phyloP scores from a whole-genome alignment of 2,329 filamentous ascomycete genomes.

The Cladosporium phlei region DNA sequence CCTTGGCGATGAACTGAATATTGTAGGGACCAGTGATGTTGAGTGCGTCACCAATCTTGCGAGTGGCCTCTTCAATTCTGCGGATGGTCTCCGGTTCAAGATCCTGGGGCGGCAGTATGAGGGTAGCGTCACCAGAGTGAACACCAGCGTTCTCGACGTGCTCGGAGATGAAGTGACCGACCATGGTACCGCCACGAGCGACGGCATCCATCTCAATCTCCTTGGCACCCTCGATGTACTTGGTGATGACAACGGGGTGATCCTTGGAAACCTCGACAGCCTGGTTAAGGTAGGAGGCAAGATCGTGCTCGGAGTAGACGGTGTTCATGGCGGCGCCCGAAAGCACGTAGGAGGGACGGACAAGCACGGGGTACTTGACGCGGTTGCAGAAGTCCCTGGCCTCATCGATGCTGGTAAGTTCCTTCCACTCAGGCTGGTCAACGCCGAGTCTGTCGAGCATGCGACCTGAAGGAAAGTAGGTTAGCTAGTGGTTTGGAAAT shows the following conservation, averaged over 20 bases:
- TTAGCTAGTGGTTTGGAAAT: no score
- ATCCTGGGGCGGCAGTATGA: slow-evolving; percentile 93
- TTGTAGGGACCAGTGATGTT: slow-evolving; percentile 97
- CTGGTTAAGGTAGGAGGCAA: slow-evolving; percentile 83
- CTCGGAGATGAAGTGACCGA: slow-evolving; percentile 96
- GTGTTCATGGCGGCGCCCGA: slow-evolving; percentile 99
- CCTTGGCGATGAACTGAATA: slow-evolving; percentile 99
- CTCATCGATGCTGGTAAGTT: slow-evolving; percentile 90
- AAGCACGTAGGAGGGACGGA: slow-evolving; percentile 92
- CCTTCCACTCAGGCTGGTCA: slow-evolving; percentile 97
- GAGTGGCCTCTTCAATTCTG: slow-evolving; percentile 88
- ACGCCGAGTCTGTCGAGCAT: slow-evolving; percentile 94
- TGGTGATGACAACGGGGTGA: slow-evolving; percentile 96
- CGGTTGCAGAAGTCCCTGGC: slow-evolving; percentile 80
- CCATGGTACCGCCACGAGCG: slow-evolving; percentile 78
- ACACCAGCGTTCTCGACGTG: slow-evolving; percentile 98
- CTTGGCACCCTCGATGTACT: slow-evolving; percentile 99
- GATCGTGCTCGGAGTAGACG: slow-evolving; percentile 90
- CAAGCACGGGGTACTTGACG: slow-evolving; percentile 88
- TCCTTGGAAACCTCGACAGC: slow-evolving; percentile 90
- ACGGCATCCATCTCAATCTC: slow-evolving; percentile 99
- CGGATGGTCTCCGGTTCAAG: slow-evolving; percentile 81
- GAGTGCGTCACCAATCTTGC: slow-evolving; percentile 88
- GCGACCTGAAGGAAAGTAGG: no score
- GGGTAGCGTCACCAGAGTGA: slow-evolving; percentile 93